A percentile compares a stretch with the other conserved stretches of the same genome.
phyloP scores from a whole-genome alignment of 176 grass and related monocot species.

The Zizania latifolia region DNA sequence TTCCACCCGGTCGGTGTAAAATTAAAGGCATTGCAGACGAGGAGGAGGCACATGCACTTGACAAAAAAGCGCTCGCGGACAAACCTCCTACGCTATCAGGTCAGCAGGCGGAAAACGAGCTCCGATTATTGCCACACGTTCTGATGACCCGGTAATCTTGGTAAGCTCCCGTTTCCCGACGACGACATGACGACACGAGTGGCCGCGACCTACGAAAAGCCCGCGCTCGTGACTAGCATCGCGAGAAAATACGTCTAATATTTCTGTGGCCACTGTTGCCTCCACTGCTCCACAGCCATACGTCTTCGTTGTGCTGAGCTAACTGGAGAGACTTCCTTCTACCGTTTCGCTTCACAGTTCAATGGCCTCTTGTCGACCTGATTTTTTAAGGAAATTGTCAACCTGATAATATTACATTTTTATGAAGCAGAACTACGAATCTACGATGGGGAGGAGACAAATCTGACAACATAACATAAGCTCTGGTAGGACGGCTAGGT shows the following conservation, averaged over 20 bases:
- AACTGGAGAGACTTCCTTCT: not conserved
- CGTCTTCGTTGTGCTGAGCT: not conserved
- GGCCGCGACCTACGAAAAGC: conserved; percentile 8
- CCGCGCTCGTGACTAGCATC: not conserved
- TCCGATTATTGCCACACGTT: not conserved
- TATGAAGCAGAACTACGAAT: not conserved
- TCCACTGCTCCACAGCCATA: not conserved
- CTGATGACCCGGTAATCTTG: not conserved
- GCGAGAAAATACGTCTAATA: not conserved
- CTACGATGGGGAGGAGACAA: not conserved
- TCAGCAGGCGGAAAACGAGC: not conserved
- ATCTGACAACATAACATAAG: too few species aligned
- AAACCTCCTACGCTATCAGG: conserved; percentile 5
- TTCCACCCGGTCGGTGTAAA: not conserved
- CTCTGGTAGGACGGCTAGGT: not conserved
- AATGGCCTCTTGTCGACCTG: too few species aligned
- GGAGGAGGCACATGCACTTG: not conserved
- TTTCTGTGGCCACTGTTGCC: not conserved
- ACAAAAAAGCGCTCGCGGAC: not conserved
- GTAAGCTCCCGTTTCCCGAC: not conserved
- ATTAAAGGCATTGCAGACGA: not conserved
- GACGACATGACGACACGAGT: not conserved
- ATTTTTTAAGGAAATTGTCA: too few species aligned
- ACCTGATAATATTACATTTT: not conserved
- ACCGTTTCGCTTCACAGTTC: not conserved